Percentiles rank a stretch among this genome's conserved stretches.
These are phyloP conservation scores for Globisporangium okanoganense DNA, from an alignment of 352 stramenopile species.

Conservation along the genomic window DNA sequence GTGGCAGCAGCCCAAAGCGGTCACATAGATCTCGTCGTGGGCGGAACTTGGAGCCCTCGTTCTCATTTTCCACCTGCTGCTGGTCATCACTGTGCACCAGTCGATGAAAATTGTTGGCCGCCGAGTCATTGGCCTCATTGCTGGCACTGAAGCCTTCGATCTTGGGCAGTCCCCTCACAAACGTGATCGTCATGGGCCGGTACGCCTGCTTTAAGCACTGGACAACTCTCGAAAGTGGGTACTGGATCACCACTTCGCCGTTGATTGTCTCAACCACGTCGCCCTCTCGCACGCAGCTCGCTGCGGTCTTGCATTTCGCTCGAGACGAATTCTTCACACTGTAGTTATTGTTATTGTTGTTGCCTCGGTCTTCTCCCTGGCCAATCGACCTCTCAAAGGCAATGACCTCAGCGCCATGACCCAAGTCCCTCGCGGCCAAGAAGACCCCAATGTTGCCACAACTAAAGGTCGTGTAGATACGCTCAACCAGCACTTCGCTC, in stretches of 20 bases:
- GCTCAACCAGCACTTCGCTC: slow-evolving; percentile 33
- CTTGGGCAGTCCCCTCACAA: slow-evolving; percentile 34
- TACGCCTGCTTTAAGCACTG: slow-evolving; percentile 32
- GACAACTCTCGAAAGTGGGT: slow-evolving; percentile 28
- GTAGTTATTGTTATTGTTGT: slow-evolving; percentile 8
- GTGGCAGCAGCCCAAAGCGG: slow-evolving; percentile 36
- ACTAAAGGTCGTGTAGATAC: slow-evolving; percentile 43
- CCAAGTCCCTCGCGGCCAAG: slow-evolving; percentile 20
- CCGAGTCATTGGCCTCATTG: background rate
- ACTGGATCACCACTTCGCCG: slow-evolving; percentile 34
- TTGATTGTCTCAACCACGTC: slow-evolving; percentile 50
- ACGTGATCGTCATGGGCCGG: slow-evolving; percentile 43
- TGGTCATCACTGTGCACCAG: background rate
- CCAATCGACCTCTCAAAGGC: slow-evolving; percentile 7
- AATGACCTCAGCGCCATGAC: slow-evolving; percentile 25
- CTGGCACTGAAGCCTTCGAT: slow-evolving; percentile 13
- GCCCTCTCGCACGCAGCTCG: slow-evolving; percentile 10
- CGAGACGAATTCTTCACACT: background rate
- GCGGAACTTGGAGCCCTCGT: slow-evolving; percentile 10
- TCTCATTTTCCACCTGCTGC: slow-evolving; percentile 4
- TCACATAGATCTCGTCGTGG: slow-evolving; percentile 36
- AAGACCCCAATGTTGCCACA: slow-evolving; percentile 40
- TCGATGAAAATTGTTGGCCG: background rate
- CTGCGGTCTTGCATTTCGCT: background rate
- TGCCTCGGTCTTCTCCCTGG: slow-evolving; percentile 5